A percentile compares a stretch with the other conserved stretches of the same genome.
Conservation (phyloP, 768 basidiomycete species). For the Auriscalpium microsporum region DNA sequence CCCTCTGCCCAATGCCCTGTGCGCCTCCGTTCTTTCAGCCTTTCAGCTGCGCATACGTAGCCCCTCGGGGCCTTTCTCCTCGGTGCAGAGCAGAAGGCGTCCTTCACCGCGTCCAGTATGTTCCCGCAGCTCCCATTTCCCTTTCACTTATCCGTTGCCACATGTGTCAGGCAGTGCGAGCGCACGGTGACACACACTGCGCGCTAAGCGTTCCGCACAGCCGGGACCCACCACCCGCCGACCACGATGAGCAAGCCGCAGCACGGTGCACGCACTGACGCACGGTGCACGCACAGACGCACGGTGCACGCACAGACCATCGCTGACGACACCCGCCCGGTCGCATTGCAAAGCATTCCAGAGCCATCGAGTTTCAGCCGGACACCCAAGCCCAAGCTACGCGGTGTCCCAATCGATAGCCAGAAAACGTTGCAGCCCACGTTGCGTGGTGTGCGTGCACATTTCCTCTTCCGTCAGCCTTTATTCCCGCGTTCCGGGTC, state of each 20-base stretch:
- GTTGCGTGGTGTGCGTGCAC: neutral
- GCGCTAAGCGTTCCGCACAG: no score
- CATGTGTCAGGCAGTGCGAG: no score
- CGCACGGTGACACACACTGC: no score
- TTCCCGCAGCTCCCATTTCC: no score
- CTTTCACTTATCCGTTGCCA: no score
- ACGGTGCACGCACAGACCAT: neutral
- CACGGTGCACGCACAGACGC: neutral
- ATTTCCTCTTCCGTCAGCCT: neutral
- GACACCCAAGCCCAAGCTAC: neutral
- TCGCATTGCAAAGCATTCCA: neutral
- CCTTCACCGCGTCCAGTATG: no score
- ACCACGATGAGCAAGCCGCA: neutral
- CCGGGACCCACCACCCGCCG: no score
- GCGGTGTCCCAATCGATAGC: slow-evolving; percentile 8
- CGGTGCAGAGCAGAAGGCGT: no score
- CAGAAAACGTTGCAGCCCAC: slow-evolving; percentile 5
- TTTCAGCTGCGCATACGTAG: no score
- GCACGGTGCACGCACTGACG: no score
- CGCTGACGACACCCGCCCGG: neutral
- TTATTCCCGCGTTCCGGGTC: slow-evolving; percentile 1
- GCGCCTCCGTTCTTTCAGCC: slow-evolving; percentile 5
- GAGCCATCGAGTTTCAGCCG: neutral
- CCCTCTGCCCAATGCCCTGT: slow-evolving; percentile 12
- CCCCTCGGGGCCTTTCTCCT: no score